Conservation (phyloP, 495 filamentous ascomycete genomes). For the Sporormia fimetaria region DNA sequence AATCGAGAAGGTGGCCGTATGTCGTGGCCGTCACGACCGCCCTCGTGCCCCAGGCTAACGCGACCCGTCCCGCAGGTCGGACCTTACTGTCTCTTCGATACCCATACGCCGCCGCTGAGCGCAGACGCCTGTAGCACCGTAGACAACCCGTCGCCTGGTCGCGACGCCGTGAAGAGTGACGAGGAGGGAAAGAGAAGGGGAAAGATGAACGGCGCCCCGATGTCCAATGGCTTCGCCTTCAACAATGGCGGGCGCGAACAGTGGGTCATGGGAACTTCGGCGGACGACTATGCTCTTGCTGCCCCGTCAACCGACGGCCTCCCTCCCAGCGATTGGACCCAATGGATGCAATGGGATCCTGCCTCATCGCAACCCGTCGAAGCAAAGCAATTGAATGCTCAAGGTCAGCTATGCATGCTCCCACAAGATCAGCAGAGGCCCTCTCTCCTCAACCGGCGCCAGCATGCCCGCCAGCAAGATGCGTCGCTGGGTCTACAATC, state of each 20-base stretch:
- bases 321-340: constrained; percentile 25
- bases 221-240: constrained; percentile 19
- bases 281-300: constrained; percentile 13
- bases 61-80: constrained; percentile 17
- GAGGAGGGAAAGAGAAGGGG: background rate
- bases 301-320: constrained; percentile 6
- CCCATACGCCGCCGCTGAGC: constrained; percentile 16
- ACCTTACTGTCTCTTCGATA: constrained; percentile 27
- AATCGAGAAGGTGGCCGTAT: constrained; percentile 25
- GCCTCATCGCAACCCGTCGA: constrained; percentile 15
- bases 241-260: constrained; percentile 3
- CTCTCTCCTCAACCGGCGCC: constrained; percentile 18
- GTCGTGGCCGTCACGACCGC: constrained; percentile 1
- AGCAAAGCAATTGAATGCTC: constrained; percentile 11
- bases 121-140: background rate
- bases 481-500: constrained; percentile 1
- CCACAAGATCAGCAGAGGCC: constrained; percentile 21
- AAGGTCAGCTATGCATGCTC: constrained; percentile 20
- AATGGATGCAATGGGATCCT: constrained; percentile 31
- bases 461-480: constrained; percentile 16
- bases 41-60: constrained; percentile 15
- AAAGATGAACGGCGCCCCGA: constrained; percentile 17
- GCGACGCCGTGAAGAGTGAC: background rate
- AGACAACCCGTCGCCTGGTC: background rate
- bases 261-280: constrained; percentile 17